Conservation (phyloP, 129 eudicot species). For the Chrysanthemum seticuspe region DNA sequence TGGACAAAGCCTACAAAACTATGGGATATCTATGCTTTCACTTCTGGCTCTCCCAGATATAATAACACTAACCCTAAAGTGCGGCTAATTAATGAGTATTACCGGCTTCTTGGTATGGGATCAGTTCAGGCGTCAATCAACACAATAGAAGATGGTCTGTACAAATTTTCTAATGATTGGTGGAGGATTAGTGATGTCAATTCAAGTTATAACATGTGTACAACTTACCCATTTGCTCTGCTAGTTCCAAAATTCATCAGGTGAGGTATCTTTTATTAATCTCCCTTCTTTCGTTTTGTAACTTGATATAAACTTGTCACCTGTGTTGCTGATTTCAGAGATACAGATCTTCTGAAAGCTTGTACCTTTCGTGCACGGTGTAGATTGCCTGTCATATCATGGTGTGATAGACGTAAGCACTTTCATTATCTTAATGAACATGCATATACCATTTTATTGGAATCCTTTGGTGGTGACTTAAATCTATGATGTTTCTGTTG, state of each 20-base stretch:
- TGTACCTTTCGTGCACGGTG: constrained; percentile 90
- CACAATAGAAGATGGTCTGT: constrained; percentile 62
- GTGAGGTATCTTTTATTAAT: constrained; percentile 35
- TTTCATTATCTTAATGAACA: neutral
- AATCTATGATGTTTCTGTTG: neutral
- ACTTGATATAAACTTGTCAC: neutral
- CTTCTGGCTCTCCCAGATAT: constrained; percentile 59
- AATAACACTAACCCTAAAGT: constrained; percentile 65
- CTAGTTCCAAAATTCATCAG: constrained; percentile 80
- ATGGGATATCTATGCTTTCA: constrained; percentile 94
- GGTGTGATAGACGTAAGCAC: constrained; percentile 78
- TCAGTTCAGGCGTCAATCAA: constrained; percentile 42
- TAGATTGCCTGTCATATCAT: constrained; percentile 87
- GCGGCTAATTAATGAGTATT: constrained; percentile 80
- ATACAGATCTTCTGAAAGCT: constrained; percentile 84
- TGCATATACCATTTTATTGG: neutral
- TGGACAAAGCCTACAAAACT: constrained; percentile 75
- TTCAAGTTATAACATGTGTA: constrained; percentile 65
- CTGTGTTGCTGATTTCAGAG: constrained; percentile 47
- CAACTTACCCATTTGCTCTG: constrained; percentile 93
- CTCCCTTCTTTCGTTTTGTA: neutral
- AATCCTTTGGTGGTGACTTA: constrained; percentile 3
- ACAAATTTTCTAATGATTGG: constrained; percentile 59
- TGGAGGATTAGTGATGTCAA: constrained; percentile 92
- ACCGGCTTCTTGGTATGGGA: constrained; percentile 82